These are phyloP conservation scores for Trametes cinnabarina DNA, from an alignment of 768 basidiomycete genomes.

Conservation along the genomic window DNA sequence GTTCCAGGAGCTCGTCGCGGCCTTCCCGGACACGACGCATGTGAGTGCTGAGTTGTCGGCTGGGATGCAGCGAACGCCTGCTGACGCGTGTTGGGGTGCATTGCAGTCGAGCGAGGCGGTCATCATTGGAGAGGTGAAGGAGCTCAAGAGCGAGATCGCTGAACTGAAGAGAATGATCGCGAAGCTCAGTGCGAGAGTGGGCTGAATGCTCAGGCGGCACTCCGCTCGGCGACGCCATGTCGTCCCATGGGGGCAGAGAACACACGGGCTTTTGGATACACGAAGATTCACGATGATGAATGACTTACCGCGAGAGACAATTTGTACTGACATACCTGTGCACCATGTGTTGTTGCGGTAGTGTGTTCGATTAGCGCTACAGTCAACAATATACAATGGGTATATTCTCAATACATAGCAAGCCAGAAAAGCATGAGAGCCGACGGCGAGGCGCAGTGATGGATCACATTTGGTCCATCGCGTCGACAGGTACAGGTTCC, in stretches of 20 bases:
- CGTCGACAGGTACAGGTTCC: constrained; percentile 17
- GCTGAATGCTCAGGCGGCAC: background rate
- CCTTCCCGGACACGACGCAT: constrained; percentile 69
- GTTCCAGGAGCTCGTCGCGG: constrained; percentile 66
- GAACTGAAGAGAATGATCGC: constrained; percentile 38
- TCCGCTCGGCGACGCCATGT: background rate
- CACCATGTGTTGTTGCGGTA: background rate
- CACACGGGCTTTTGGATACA: background rate
- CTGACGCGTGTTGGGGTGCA: background rate
- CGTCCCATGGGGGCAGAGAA: too few relatives aligned
- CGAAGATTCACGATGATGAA: background rate
- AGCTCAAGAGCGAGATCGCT: constrained; percentile 46
- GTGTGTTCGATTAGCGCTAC: constrained; percentile 10
- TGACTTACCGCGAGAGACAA: background rate
- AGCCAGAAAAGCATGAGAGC: background rate
- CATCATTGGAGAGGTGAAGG: constrained; percentile 61
- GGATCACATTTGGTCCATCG: constrained; percentile 9
- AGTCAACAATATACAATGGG: constrained; percentile 5
- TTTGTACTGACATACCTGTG: background rate
- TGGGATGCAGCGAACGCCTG: too few relatives aligned
- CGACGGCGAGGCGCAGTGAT: background rate
- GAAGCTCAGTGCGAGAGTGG: constrained; percentile 18
- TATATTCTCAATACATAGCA: constrained; percentile 5
- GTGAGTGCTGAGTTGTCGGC: too few relatives aligned
- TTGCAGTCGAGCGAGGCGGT: constrained; percentile 67